A percentile compares a stretch with the other conserved stretches of the same genome.
Conservation (phyloP, 2,329 filamentous ascomycete species). For the Arthroderma sp. region DNA sequence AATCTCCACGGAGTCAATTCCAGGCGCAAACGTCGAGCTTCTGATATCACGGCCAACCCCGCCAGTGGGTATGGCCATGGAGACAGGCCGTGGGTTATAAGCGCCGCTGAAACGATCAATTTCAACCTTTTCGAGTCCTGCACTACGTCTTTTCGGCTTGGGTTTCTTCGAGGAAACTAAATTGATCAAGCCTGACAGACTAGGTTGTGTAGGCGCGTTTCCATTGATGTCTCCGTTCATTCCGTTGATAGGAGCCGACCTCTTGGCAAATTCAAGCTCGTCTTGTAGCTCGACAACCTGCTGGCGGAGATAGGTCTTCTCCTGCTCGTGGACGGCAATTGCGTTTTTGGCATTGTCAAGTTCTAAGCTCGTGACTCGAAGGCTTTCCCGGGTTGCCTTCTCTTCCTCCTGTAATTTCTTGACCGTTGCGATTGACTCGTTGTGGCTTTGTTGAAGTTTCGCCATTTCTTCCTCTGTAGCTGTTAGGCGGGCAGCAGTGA, state of each 20-base stretch:
- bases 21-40: conserved; percentile 65
- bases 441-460: conserved; percentile 75
- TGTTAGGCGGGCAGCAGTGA: conserved; percentile 76
- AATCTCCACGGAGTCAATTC: conserved; percentile 81
- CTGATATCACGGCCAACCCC: conserved; percentile 48
- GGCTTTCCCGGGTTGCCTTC: conserved; percentile 67
- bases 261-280: conserved; percentile 77
- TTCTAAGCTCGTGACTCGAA: conserved; percentile 67
- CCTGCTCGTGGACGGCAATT: conserved; percentile 65
- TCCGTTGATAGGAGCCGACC: conserved; percentile 59
- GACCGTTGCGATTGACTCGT: conserved; percentile 80
- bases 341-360: conserved; percentile 66
- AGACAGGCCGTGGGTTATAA: conserved; percentile 90
- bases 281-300: conserved; percentile 85
- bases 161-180: conserved; percentile 94
- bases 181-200: conserved; percentile 76
- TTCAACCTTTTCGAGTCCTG: conserved; percentile 72
- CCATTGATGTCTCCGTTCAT: conserved; percentile 56
- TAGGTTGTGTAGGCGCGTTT: conserved; percentile 39
- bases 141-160: conserved; percentile 68
- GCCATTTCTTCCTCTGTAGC: conserved; percentile 94
- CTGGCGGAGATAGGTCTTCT: conserved; percentile 74
- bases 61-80: conserved; percentile 66
- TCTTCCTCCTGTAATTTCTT: conserved; percentile 94
- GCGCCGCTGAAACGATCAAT: conserved; percentile 81